A percentile compares a stretch with the other conserved stretches of the same genome.
Conservation (phyloP, 2,329 filamentous ascomycete genomes). For the Corinectria fuckeliana region DNA sequence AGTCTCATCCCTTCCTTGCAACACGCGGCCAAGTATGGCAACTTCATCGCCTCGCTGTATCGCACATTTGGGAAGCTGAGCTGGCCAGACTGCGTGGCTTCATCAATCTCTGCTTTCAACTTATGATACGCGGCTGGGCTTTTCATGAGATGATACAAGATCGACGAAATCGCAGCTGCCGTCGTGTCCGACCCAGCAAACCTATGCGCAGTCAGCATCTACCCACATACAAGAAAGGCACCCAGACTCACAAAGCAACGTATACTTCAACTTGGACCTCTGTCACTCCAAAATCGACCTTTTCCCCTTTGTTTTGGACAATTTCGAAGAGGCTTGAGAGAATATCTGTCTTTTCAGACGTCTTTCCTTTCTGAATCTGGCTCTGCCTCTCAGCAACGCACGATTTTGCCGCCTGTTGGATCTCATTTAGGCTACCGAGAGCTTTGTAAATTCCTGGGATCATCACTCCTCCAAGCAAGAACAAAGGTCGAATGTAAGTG, state of each 20-base stretch:
- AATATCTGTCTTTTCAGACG: not conserved
- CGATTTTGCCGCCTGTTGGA: not conserved
- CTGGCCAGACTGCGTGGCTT: not conserved
- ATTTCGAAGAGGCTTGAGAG: not conserved
- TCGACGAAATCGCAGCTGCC: not conserved
- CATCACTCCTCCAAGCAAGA: not conserved
- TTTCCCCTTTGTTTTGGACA: not conserved
- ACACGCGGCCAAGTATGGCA: conserved; percentile 1
- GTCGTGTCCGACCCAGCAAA: not conserved
- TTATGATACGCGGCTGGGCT: not conserved
- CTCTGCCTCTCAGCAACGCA: not conserved
- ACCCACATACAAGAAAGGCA: too few species aligned
- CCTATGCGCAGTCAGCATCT: not conserved
- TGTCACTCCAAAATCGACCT: not conserved
- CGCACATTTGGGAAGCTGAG: not conserved
- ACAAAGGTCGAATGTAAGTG: not conserved
- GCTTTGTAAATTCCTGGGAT: not conserved
- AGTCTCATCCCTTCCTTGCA: conserved; percentile 9
- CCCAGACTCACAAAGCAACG: not conserved
- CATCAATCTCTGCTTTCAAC: not conserved
- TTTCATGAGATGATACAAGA: not conserved
- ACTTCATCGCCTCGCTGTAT: not conserved
- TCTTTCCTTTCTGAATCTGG: not conserved
- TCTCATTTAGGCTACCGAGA: not conserved
- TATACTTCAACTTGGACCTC: not conserved